A percentile compares a stretch with the other conserved stretches of the same genome.
Evolutionary conservation across 495 filamentous ascomycete species (phyloP).

Genomic region (Annulohypoxylon bovei): DNA sequence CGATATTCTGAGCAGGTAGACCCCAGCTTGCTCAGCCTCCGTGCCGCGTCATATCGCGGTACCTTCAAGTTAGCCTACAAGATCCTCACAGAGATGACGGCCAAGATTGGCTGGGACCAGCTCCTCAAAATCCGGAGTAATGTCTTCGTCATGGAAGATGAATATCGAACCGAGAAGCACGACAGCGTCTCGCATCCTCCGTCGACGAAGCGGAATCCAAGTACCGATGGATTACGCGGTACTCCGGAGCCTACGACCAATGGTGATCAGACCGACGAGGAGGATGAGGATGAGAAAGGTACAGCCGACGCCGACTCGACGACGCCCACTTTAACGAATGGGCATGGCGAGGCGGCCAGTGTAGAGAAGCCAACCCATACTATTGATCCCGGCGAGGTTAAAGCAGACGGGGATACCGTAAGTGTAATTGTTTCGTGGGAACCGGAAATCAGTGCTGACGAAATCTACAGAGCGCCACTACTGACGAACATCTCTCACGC

Average conservation of each 20-base stretch:
- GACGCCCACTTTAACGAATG: constrained; percentile 48
- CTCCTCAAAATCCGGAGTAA: constrained; percentile 91
- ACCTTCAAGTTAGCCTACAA: constrained; percentile 96
- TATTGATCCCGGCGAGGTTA: constrained; percentile 81
- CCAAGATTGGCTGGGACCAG: constrained; percentile 97
- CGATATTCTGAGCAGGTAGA: constrained; percentile 85
- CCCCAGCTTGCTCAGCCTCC: constrained; percentile 83
- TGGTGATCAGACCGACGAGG: constrained; percentile 62
- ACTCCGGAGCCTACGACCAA: constrained; percentile 71
- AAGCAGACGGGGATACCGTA: constrained; percentile 82
- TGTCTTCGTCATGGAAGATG: constrained; percentile 99
- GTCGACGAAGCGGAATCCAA: constrained; percentile 71
- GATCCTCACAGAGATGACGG: constrained; percentile 91
- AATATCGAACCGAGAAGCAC: constrained; percentile 92
- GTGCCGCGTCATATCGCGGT: constrained; percentile 87
- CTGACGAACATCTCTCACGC: constrained; percentile 66
- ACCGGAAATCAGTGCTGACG: constrained; percentile 7
- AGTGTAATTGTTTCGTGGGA: constrained; percentile 41
- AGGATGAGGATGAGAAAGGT: constrained; percentile 56
- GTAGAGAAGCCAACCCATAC: constrained; percentile 85
- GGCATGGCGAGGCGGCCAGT: constrained; percentile 55
- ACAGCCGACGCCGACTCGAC: constrained; percentile 43
- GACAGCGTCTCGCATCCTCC: constrained; percentile 62
- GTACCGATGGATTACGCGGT: constrained; percentile 76
- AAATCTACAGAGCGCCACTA: constrained; percentile 50